These are phyloP conservation scores for Apocynum venetum DNA, from an alignment of 257 asterid genomes.

Conservation along the genomic window DNA sequence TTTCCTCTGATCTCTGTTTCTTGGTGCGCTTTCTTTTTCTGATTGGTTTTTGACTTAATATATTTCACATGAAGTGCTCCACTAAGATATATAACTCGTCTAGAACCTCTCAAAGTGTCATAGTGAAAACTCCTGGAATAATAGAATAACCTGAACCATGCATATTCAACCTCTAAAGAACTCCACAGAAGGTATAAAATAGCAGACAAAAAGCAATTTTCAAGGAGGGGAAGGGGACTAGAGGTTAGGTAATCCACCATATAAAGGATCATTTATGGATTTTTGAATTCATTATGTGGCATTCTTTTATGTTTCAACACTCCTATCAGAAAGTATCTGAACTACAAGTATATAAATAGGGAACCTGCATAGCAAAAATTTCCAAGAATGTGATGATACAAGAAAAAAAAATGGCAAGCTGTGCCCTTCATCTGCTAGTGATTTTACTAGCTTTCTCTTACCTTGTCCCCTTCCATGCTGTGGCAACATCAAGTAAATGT, in stretches of 20 bases:
- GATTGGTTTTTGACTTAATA: constrained; percentile 1
- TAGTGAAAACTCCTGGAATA: not conserved
- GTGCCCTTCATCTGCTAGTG: constrained; percentile 13
- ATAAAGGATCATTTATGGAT: not conserved
- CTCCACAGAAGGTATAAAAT: not conserved
- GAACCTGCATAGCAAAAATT: not conserved
- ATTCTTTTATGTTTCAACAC: not conserved
- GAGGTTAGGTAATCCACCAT: constrained; percentile 24
- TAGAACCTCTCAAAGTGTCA: not conserved
- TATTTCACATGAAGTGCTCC: constrained; percentile 18
- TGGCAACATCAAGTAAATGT: constrained; percentile 21
- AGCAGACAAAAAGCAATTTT: not conserved
- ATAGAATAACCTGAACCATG: not conserved
- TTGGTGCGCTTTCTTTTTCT: not conserved
- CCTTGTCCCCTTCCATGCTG: constrained; percentile 13
- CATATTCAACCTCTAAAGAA: constrained; percentile 1
- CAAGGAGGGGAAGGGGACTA: not conserved
- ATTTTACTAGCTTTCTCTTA: constrained; percentile 15
- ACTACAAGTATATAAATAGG: constrained; percentile 13
- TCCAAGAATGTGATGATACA: not conserved
- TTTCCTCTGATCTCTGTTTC: not conserved
- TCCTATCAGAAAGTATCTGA: constrained; percentile 1
- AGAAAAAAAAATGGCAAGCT: constrained; percentile 16
- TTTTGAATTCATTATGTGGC: not conserved
- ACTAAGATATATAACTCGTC: not conserved